phyloP scores from a whole-genome alignment of 441 rosid species.

The Gossypium trilobum region DNA sequence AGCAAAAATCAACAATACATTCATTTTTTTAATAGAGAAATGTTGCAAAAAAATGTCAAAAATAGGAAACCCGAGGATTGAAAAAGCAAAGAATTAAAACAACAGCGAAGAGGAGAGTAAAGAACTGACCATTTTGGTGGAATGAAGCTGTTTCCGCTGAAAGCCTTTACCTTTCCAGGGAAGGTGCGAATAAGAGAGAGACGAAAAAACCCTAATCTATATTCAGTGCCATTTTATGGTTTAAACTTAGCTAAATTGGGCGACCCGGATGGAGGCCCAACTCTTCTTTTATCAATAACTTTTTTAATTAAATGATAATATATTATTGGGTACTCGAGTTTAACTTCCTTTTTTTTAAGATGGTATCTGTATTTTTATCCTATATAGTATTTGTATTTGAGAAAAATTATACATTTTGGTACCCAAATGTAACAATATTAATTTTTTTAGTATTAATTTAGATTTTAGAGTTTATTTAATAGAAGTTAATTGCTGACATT shows the following conservation, averaged over 20 bases:
- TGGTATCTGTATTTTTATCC: too few relatives aligned
- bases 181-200: background rate
- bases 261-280: background rate
- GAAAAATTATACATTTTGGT: too few relatives aligned
- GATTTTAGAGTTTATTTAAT: too few relatives aligned
- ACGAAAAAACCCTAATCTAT: background rate
- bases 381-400: too few relatives aligned
- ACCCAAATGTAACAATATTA: too few relatives aligned
- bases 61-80: background rate
- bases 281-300: background rate
- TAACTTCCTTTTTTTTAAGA: too few relatives aligned
- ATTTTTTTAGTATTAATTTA: too few relatives aligned
- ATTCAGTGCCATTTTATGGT: background rate
- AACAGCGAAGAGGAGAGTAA: background rate
- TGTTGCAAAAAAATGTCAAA: background rate
- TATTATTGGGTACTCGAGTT: too few relatives aligned
- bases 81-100: background rate
- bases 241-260: background rate
- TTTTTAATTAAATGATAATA: too few relatives aligned
- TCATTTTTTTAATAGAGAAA: background rate
- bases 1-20: background rate
- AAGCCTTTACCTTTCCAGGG: background rate
- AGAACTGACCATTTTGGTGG: background rate
- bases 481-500: too few relatives aligned
- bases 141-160: background rate